phyloP scores from a whole-genome alignment of 768 basidiomycete genomes.

The Gymnopilus dilepis region DNA sequence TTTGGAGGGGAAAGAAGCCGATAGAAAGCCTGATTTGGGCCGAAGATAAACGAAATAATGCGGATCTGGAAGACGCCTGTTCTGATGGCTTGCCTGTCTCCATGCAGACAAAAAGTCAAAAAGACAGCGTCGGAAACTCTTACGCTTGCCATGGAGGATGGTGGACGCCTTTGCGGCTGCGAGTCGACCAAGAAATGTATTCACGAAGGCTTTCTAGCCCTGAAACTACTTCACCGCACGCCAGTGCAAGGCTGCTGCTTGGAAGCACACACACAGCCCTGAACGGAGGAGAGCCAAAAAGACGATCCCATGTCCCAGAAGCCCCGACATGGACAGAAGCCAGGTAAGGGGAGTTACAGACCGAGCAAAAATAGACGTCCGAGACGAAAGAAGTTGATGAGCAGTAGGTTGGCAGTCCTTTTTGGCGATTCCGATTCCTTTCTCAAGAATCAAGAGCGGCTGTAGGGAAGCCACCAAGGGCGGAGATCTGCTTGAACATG shows the following conservation, averaged over 20 bases:
- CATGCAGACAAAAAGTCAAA: conserved; percentile 41
- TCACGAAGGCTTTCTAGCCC: neutral
- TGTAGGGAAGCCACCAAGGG: conserved; percentile 13
- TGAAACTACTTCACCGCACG: neutral
- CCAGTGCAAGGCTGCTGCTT: neutral
- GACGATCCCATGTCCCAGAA: conserved; percentile 13
- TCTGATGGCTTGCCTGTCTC: conserved; percentile 45
- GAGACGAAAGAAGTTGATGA: conserved; percentile 28
- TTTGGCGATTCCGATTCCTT: conserved; percentile 18
- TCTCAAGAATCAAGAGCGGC: conserved; percentile 19
- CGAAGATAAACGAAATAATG: conserved; percentile 37
- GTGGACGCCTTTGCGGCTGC: neutral
- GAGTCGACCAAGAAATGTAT: neutral
- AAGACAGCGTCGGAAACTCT: conserved; percentile 35
- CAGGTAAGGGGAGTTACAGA: conserved; percentile 14
- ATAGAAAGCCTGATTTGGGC: conserved; percentile 28
- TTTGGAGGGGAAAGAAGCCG: conserved; percentile 37
- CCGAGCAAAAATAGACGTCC: conserved; percentile 18
- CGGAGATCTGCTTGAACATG: conserved; percentile 19
- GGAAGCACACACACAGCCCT: neutral
- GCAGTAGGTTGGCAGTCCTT: conserved; percentile 24
- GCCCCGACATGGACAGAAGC: conserved; percentile 10
- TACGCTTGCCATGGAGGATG: conserved; percentile 13
- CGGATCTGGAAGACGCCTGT: conserved; percentile 45
- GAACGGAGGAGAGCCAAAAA: neutral